Conservation (phyloP, 2,329 filamentous ascomycete genomes). For the Colletotrichum sp. region DNA sequence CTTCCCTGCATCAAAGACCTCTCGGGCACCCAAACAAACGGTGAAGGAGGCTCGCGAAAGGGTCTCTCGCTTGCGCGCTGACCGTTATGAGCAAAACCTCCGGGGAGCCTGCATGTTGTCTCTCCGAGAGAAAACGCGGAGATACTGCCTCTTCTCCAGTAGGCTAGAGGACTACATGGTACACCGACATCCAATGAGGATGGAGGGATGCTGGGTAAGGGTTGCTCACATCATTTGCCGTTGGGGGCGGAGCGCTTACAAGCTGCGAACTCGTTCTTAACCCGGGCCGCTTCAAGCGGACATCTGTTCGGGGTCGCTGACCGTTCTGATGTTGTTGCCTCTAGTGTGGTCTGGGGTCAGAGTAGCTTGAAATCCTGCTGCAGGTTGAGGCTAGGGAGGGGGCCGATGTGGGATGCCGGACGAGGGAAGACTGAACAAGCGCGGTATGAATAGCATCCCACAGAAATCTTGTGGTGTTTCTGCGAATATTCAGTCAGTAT, state of each 20-base stretch:
- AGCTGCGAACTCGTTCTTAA: not conserved
- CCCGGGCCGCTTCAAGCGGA: not conserved
- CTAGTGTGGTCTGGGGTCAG: not conserved
- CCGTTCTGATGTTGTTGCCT: not conserved
- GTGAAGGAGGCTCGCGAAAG: not conserved
- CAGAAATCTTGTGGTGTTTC: not conserved
- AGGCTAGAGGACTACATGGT: not conserved
- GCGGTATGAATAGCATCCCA: not conserved
- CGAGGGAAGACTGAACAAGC: not conserved
- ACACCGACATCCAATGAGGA: not conserved
- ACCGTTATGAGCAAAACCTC: not conserved
- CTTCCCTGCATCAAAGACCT: no score
- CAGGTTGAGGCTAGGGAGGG: not conserved
- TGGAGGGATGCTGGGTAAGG: not conserved
- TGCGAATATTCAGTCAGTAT: fast-evolving
- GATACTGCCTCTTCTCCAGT: not conserved
- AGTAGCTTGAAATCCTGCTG: not conserved
- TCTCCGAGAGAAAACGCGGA: not conserved
- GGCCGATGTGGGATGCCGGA: not conserved
- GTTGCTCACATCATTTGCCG: not conserved
- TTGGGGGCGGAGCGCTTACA: not conserved
- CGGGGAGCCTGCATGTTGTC: not conserved
- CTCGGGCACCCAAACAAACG: not conserved
- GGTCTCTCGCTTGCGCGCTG: not conserved
- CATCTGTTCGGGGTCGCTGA: not conserved